These are phyloP conservation scores for Powellomyces hirtus DNA, from an alignment of 192 early-diverging fungal species.

Conservation along the genomic window DNA sequence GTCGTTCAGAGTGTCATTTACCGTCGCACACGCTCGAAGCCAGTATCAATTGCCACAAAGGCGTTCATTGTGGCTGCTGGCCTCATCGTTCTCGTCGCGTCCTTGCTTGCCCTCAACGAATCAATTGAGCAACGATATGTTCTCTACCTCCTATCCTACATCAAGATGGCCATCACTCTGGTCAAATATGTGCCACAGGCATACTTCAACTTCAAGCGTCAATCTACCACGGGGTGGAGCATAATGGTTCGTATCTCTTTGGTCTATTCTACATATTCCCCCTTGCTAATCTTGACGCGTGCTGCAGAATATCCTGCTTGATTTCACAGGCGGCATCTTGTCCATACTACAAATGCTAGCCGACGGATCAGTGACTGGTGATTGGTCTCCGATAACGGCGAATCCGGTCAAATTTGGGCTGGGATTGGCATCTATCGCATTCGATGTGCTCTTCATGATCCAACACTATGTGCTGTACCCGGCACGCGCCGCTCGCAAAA, in stretches of 20 bases:
- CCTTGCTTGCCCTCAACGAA: conserved; percentile 20
- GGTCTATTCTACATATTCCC: not conserved
- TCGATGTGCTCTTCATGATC: conserved; percentile 34
- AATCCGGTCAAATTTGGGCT: conserved; percentile 65
- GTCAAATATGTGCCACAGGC: conserved; percentile 64
- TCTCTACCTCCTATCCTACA: conserved; percentile 70
- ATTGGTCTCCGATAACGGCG: conserved; percentile 56
- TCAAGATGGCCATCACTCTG: conserved; percentile 78
- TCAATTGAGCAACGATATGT: conserved; percentile 52
- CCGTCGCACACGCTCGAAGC: conserved; percentile 30
- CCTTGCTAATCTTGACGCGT: not conserved
- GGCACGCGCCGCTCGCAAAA: not conserved
- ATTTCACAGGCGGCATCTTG: conserved; percentile 78
- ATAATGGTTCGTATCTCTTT: conserved; percentile 46
- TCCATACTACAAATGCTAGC: conserved; percentile 75
- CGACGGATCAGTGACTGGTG: conserved; percentile 62
- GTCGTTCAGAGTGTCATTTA: conserved; percentile 30
- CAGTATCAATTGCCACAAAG: conserved; percentile 37
- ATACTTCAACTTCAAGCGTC: conserved; percentile 66
- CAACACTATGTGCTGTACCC: conserved; percentile 13
- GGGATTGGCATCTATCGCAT: conserved; percentile 73
- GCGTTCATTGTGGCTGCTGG: conserved; percentile 38
- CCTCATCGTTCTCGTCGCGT: conserved; percentile 29
- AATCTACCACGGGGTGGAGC: conserved; percentile 88
- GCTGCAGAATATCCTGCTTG: conserved; percentile 71